phyloP scores from a whole-genome alignment of 352 stramenopile genomes.

The Phytopythium boreale region DNA sequence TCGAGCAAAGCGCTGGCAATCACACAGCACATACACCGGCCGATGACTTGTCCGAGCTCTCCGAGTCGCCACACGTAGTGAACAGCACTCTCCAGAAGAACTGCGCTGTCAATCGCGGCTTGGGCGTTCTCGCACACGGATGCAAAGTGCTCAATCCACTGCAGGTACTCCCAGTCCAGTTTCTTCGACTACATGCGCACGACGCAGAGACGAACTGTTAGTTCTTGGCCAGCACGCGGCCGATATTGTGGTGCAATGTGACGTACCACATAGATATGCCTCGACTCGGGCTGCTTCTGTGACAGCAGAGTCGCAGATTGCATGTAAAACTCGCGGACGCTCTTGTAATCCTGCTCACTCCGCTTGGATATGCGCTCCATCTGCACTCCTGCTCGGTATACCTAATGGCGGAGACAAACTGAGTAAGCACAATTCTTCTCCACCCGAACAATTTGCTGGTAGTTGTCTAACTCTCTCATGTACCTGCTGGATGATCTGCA shows the following conservation, averaged over 20 bases:
- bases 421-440: background rate
- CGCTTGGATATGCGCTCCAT: constrained; percentile 43
- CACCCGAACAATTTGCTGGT: constrained; percentile 4
- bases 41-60: constrained; percentile 11
- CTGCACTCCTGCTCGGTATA: constrained; percentile 62
- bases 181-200: constrained; percentile 27
- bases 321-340: constrained; percentile 41
- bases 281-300: constrained; percentile 10
- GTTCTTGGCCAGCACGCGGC: background rate
- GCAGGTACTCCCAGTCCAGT: constrained; percentile 50
- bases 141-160: constrained; percentile 64
- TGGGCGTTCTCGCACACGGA: constrained; percentile 36
- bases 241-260: background rate
- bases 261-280: constrained; percentile 28
- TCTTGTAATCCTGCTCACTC: constrained; percentile 20
- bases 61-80: constrained; percentile 27
- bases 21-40: constrained; percentile 19
- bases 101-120: constrained; percentile 23
- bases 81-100: constrained; percentile 34
- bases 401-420: constrained; percentile 15
- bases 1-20: constrained; percentile 22
- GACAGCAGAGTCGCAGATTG: constrained; percentile 22
- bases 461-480: background rate
- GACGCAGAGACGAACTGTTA: background rate
- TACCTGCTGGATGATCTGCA: constrained; percentile 70